Evolutionary conservation across 2,329 filamentous ascomycete genomes (phyloP), one percentile per base, ranked within the genome.

Genomic region (Ampelomyces quisqualis): DNA sequence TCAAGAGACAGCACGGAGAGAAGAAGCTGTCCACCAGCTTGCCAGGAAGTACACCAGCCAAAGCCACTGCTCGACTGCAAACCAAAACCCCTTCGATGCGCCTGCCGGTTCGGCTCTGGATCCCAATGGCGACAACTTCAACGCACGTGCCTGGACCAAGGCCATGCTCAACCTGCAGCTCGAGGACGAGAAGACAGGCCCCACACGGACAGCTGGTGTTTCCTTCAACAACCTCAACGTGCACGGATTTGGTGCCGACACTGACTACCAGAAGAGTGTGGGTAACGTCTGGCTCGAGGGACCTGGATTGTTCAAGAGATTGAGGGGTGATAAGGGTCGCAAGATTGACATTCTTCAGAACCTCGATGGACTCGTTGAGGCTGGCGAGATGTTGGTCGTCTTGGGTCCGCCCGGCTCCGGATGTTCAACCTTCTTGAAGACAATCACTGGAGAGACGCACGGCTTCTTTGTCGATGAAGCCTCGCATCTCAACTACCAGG

Each of bases 361-460:
- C 55, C 81, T 86, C 41, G 83, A 88, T 49, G 85, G 85, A 18
- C 60, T 88, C 0, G 81, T 88, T 1, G 75, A 80, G 58, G 79
- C 78, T 46, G 85, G 85, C 29, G 85, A 89, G 73, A 86, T 89
- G 82, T 69, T 88, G 19, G 82, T 88, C 11, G 85, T 88, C 2
- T 75, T 89, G 22, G 85, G 85, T 11, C 85, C 84, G 40, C 85
- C 85, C 2, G 74, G 71, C 45, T 75, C 73, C 45, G 86, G 86
- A 38, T 95, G 89, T 67, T 88, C 86, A 11, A 94, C 89, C 2
- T 84, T 94, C 49, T 74, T 95, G 43, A 94, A 94, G 73, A 87
- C 88, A 0, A 80, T 94, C 53, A 81, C 88, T 3, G 88, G 89
- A 45, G 88, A 94, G 68, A 88, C 85, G 15, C 85, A 90, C 53